A percentile compares a stretch with the other conserved stretches of the same genome.
phyloP scores from a whole-genome alignment of 345 rosid species.

The Iberis pinnata region DNA sequence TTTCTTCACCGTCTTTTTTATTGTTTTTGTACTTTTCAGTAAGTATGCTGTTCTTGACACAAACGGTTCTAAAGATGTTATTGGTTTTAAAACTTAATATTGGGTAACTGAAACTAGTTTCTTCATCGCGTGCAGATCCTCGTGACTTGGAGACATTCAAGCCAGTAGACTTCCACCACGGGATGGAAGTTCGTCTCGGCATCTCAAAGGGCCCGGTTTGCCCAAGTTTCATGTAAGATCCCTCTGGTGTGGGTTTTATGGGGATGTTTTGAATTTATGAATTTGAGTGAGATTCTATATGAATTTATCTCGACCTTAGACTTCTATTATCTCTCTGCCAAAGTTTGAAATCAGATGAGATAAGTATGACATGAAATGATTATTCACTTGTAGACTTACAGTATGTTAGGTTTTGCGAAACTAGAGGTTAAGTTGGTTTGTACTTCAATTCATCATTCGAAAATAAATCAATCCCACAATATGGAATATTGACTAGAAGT shows the following conservation, averaged over 20 bases:
- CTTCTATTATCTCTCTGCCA: too few species aligned
- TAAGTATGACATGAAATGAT: too few species aligned
- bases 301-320: too few species aligned
- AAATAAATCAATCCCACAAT: too few species aligned
- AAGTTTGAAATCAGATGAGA: too few species aligned
- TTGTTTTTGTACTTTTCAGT: too few species aligned
- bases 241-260: slow-evolving; percentile 5
- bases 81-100: background rate
- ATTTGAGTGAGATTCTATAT: too few species aligned
- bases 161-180: slow-evolving; percentile 71
- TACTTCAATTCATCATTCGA: too few species aligned
- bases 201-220: slow-evolving; percentile 65
- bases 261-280: background rate
- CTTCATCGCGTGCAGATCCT: slow-evolving; percentile 49
- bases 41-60: background rate
- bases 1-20: background rate
- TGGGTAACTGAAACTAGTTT: background rate
- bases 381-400: too few species aligned
- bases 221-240: slow-evolving; percentile 50
- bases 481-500: too few species aligned
- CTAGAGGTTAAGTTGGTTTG: too few species aligned
- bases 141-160: slow-evolving; percentile 63
- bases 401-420: too few species aligned
- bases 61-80: background rate
- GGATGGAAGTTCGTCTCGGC: slow-evolving; percentile 78